phyloP scores from a whole-genome alignment of 2,329 filamentous ascomycete species.

The Alternaria solani region DNA sequence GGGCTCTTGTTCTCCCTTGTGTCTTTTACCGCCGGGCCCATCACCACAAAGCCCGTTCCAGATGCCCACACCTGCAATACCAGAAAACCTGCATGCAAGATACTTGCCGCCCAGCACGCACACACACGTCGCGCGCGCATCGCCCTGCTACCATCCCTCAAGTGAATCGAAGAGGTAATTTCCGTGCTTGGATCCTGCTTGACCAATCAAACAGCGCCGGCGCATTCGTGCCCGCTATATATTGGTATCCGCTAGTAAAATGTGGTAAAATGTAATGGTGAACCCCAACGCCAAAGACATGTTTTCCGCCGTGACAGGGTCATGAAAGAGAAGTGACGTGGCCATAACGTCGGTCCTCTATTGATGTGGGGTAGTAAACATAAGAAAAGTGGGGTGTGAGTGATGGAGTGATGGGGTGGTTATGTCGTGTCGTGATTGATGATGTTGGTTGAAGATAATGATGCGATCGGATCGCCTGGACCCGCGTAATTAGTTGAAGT shows the following conservation, averaged over 20 bases:
- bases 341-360: constrained; percentile 17
- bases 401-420: constrained; percentile 10
- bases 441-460: constrained; percentile 26
- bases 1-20: not conserved
- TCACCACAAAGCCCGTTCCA: constrained; percentile 4
- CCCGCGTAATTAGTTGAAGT: constrained; percentile 37
- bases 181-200: constrained; percentile 11
- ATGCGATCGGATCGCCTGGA: constrained; percentile 49
- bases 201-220: constrained; percentile 24
- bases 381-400: constrained; percentile 34
- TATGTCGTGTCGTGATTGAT: constrained; percentile 15
- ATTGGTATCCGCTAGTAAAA: constrained; percentile 17
- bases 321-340: constrained; percentile 18
- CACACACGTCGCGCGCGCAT: not conserved
- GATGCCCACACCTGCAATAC: not conserved
- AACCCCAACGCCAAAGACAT: constrained; percentile 15
- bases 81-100: constrained; percentile 7
- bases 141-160: not conserved
- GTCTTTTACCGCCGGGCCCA: constrained; percentile 2
- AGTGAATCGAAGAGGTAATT: constrained; percentile 14
- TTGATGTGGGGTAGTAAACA: constrained; percentile 29
- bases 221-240: constrained; percentile 1
- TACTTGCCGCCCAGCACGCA: constrained; percentile 15
- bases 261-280: constrained; percentile 9
- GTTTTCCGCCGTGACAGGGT: constrained; percentile 17